Percentiles rank a stretch among this genome's conserved stretches.
Evolutionary conservation across 495 filamentous ascomycete species (phyloP).

Genomic region (Elaphomyces granulatus): DNA sequence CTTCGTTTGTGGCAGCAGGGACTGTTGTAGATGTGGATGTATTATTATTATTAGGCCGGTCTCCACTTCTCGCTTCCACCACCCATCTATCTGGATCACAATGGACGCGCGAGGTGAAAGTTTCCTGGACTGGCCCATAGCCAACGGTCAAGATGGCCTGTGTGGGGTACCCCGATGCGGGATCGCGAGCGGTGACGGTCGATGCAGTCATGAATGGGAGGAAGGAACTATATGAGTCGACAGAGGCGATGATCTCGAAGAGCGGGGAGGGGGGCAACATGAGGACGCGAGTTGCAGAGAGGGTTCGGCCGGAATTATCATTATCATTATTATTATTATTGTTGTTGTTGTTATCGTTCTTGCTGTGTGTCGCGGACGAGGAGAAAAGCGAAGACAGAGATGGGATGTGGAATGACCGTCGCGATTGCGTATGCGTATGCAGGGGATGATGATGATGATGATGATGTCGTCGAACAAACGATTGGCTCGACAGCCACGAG

Average conservation of each 20-base stretch:
- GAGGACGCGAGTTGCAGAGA: constrained; percentile 63
- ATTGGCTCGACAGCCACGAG: too few species aligned
- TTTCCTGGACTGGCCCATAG: constrained; percentile 68
- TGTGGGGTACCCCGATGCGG: constrained; percentile 44
- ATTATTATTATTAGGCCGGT: constrained; percentile 19
- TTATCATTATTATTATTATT: constrained; percentile 13
- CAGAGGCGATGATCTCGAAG: constrained; percentile 72
- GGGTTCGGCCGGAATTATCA: constrained; percentile 27
- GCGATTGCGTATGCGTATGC: too few species aligned
- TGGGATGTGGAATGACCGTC: not conserved
- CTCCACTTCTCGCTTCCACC: constrained; percentile 71
- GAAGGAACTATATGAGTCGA: constrained; percentile 66
- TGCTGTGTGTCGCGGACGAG: not conserved
- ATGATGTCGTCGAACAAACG: too few species aligned
- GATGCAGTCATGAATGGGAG: constrained; percentile 71
- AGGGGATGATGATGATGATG: too few species aligned
- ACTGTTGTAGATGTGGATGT: too few species aligned
- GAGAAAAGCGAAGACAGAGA: not conserved
- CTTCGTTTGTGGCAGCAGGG: constrained; percentile 24
- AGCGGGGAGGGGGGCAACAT: constrained; percentile 56
- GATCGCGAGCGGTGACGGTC: constrained; percentile 48
- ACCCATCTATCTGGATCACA: constrained; percentile 44
- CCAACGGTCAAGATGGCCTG: constrained; percentile 71
- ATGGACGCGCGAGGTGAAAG: constrained; percentile 59
- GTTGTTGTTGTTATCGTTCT: constrained; percentile 2